A percentile compares a stretch with the other conserved stretches of the same genome.
Conservation (phyloP, 2,329 filamentous ascomycete species). For the Aspergillus sp. region DNA sequence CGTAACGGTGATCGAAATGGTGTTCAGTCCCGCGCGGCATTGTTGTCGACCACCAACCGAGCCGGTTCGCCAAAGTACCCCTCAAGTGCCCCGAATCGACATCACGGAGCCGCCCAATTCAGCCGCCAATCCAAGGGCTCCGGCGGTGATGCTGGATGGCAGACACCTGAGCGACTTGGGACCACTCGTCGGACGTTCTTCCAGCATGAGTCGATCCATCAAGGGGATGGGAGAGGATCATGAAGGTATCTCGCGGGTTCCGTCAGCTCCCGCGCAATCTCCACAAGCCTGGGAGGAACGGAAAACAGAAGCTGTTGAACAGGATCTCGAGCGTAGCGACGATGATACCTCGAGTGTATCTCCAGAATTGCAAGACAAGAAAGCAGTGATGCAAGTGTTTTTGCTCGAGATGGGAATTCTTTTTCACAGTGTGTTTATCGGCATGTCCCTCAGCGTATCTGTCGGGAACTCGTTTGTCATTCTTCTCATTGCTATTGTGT, state of each 20-base stretch:
- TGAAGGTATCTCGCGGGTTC: conserved; percentile 17
- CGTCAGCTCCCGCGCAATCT: conserved; percentile 13
- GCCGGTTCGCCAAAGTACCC: background rate
- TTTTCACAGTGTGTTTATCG: conserved; percentile 60
- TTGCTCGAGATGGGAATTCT: conserved; percentile 71
- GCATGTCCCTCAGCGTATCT: conserved; percentile 31
- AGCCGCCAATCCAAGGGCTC: background rate
- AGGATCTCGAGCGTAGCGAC: conserved; percentile 14
- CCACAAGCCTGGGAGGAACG: conserved; percentile 8
- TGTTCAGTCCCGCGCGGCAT: conserved; percentile 39
- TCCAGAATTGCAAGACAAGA: conserved; percentile 45
- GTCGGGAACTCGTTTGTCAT: conserved; percentile 28
- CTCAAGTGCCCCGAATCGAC: background rate
- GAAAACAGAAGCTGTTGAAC: conserved; percentile 9
- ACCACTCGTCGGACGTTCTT: conserved; percentile 20
- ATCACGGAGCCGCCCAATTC: background rate
- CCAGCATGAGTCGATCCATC: conserved; percentile 24
- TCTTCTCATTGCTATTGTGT: conserved; percentile 29
- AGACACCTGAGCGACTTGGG: conserved; percentile 20
- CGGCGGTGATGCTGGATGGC: conserved; percentile 6
- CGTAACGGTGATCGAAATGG: conserved; percentile 50
- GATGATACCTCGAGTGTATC: conserved; percentile 9
- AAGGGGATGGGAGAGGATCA: conserved; percentile 19
- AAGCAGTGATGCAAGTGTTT: conserved; percentile 64
- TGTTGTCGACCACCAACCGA: conserved; percentile 14